Evolutionary conservation across 257 asterid genomes (phyloP).

Genomic region (Ilex asprella): DNA sequence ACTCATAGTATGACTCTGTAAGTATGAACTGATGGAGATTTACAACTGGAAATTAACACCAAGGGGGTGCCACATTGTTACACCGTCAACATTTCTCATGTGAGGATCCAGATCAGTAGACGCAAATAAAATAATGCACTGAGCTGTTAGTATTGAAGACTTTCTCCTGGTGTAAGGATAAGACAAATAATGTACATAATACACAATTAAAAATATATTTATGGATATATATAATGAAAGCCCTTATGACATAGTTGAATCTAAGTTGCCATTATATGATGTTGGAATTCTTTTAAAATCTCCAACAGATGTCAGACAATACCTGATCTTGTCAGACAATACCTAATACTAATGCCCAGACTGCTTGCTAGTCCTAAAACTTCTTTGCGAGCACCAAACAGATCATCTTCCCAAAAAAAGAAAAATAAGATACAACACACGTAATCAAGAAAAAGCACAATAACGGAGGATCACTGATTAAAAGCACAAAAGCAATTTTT

Average conservation of each 20-base stretch:
- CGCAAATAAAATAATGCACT: slow-evolving; percentile 7
- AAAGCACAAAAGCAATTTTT: too few species aligned
- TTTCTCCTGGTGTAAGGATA: not conserved
- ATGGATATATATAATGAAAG: too few species aligned
- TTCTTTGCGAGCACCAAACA: slow-evolving; percentile 77
- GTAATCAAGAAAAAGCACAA: slow-evolving; percentile 11
- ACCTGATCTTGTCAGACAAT: slow-evolving; percentile 69
- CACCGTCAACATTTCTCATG: slow-evolving; percentile 50
- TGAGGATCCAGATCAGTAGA: slow-evolving; percentile 54
- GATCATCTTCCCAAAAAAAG: slow-evolving; percentile 45
- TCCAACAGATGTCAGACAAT: slow-evolving; percentile 13
- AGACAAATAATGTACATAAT: not conserved
- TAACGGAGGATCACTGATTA: slow-evolving; percentile 2
- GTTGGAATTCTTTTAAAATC: slow-evolving; percentile 3
- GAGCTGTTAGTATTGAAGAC: not conserved
- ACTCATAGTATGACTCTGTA: too few species aligned
- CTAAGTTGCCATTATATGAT: not conserved
- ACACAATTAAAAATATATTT: too few species aligned
- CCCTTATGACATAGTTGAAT: not conserved
- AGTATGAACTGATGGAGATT: slow-evolving; percentile 6
- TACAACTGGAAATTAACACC: slow-evolving; percentile 15
- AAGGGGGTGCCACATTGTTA: slow-evolving; percentile 51
- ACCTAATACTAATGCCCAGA: slow-evolving; percentile 50
- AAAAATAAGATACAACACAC: slow-evolving; percentile 8
- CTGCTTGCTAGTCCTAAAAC: slow-evolving; percentile 57